Conservation (phyloP, 106 monocot species). For the Dendrobium officinale region DNA sequence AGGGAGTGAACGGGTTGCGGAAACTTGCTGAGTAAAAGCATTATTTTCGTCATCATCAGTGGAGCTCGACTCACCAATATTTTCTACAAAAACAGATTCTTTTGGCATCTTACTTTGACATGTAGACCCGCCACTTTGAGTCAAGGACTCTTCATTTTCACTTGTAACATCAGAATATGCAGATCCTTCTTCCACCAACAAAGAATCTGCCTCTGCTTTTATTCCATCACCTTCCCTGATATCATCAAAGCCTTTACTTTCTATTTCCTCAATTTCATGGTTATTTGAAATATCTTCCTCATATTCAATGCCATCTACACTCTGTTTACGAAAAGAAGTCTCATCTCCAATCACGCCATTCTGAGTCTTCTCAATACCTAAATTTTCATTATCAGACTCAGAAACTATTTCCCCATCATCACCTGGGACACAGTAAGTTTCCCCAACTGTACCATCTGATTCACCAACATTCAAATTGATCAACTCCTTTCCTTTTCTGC, state of each 20-base stretch:
- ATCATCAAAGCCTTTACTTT: not conserved
- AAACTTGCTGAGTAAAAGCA: constrained; percentile 1
- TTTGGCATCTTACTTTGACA: not conserved
- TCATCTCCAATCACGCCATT: constrained; percentile 1
- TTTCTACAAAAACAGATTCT: constrained; percentile 28
- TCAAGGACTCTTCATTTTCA: not conserved
- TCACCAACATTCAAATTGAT: constrained; percentile 15
- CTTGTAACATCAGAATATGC: not conserved
- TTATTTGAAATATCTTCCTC: not conserved
- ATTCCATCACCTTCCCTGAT: constrained; percentile 8
- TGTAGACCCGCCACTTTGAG: not conserved
- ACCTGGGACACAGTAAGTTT: not conserved
- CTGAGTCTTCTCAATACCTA: not conserved
- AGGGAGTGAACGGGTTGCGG: constrained; percentile 4
- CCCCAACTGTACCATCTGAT: not conserved
- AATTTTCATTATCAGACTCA: constrained; percentile 3
- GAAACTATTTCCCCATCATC: constrained; percentile 11
- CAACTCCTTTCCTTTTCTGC: not conserved
- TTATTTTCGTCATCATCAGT: constrained; percentile 22
- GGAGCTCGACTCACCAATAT: constrained; percentile 27
- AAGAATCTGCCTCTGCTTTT: not conserved
- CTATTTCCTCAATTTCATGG: not conserved
- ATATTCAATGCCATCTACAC: not conserved
- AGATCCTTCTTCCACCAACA: constrained; percentile 11
- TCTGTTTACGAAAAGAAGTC: not conserved